phyloP scores from a whole-genome alignment of 345 rosid genomes.

The Syzygium oleosum region DNA sequence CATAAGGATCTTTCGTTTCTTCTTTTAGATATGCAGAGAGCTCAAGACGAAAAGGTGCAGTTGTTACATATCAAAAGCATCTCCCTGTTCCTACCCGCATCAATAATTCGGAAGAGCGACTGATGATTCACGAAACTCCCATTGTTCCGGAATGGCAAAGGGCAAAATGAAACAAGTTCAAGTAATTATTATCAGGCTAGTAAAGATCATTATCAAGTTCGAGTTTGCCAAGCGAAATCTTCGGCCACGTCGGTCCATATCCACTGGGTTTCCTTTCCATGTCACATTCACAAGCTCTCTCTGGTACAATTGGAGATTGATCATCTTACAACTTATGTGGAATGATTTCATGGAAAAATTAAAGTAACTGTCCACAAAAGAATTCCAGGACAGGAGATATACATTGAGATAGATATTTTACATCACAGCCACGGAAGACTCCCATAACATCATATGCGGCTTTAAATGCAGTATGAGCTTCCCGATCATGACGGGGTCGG shows the following conservation, averaged over 20 bases:
- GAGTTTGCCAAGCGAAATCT: background rate
- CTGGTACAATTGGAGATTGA: background rate
- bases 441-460: background rate
- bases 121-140: background rate
- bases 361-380: background rate
- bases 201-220: background rate
- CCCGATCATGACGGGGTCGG: slow-evolving; percentile 41
- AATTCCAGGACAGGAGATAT: background rate
- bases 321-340: background rate
- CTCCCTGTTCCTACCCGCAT: background rate
- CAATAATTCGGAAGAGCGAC: background rate
- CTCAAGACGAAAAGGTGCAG: background rate
- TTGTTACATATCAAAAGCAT: background rate
- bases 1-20: background rate
- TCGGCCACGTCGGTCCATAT: background rate
- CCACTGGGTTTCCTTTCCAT: background rate
- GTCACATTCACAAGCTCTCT: background rate
- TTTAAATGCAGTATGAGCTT: background rate
- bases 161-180: background rate
- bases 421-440: background rate
- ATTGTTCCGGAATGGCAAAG: background rate
- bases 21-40: background rate
- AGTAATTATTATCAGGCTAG: background rate
- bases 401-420: background rate
- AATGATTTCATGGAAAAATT: background rate